Base-by-base conservation (phyloP, 257 asterid species). In the Rhazya stricta region DNA sequence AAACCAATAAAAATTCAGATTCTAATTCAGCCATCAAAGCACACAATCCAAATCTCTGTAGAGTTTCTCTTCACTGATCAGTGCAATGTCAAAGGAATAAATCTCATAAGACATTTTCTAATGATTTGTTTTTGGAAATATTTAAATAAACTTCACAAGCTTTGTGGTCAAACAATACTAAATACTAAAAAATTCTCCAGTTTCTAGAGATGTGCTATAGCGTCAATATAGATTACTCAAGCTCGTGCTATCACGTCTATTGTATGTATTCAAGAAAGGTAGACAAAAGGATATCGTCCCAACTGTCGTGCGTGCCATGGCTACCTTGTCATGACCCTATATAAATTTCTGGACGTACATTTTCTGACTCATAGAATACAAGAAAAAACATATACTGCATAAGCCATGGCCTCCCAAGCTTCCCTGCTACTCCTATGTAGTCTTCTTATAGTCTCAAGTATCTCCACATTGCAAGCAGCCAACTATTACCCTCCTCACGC, bases 191-290 rank as follows among this genome's bases (percentile, higher is more conserved):
- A 54, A 32, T 0, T 63, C 9, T 63, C 18, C 3, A 63, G 2
- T 13, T 32, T 63, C 69, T 21, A 13, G 2, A 63, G 43, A 37
- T 34, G 18, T 19, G 62, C 12, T 37, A 6, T 9, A 67, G 71
- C n/a, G n/a, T 67, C 29, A 7, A 67, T 6, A 46, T 15, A 85
- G 77, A 80, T 57, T 46, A 57, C 39, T 75, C 34, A 45, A 67
- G 73, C 84, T 89, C 91, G 94, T 89, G 92, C 89, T 37, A 82
- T 76, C 95, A 89, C 91, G 90, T 88, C 88, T 81, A 25, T 65
- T 61, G 36, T 61, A 69, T 13, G 67, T 4, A 51, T 79, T 74
- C 79, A 66, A 67, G 74, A 60, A 62, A 76, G 30, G 25, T 29
- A 25, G 67, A 48, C 0, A 9, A 43, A 68, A 74, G 61, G 84